phyloP scores from a whole-genome alignment of 345 rosid genomes.

The Diplotaxis tenuifolia region DNA sequence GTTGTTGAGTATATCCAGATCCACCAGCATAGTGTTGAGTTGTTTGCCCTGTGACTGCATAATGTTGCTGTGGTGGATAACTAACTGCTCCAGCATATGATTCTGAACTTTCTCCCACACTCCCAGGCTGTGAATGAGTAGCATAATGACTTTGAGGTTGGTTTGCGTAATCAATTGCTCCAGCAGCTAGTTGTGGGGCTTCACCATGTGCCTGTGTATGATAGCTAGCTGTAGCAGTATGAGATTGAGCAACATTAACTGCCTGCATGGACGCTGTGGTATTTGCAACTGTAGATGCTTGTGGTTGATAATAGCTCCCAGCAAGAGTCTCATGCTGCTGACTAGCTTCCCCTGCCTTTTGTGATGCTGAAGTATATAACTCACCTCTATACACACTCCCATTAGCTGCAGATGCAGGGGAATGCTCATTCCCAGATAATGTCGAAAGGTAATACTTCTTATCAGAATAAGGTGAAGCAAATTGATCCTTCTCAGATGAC shows the following conservation, averaged over 20 bases:
- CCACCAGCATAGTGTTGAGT: constrained; percentile 28
- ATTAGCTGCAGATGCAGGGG: constrained; percentile 23
- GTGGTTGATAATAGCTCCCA: constrained; percentile 18
- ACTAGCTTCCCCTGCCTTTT: constrained; percentile 33
- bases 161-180: constrained; percentile 19
- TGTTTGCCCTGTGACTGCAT: constrained; percentile 17
- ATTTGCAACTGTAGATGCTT: constrained; percentile 13
- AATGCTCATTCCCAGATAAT: constrained; percentile 20
- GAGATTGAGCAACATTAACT: constrained; percentile 18
- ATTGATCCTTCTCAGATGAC: constrained; percentile 28
- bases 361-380: constrained; percentile 24
- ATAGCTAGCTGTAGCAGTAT: constrained; percentile 6
- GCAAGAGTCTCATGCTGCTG: constrained; percentile 30
- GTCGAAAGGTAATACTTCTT: constrained; percentile 25
- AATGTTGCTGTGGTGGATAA: constrained; percentile 28
- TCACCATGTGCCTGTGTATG: background rate
- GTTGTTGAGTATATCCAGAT: constrained; percentile 13
- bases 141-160: constrained; percentile 22
- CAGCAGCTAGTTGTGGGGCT: constrained; percentile 28
- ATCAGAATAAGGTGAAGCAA: constrained; percentile 28
- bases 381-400: constrained; percentile 28
- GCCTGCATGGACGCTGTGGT: background rate
- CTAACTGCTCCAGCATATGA: constrained; percentile 28
- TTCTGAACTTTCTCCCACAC: constrained; percentile 24
- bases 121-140: constrained; percentile 26